A percentile compares a stretch with the other conserved stretches of the same genome.
phyloP scores from a whole-genome alignment of 108 stramenopile species.

The Fragilaria crotonensis region DNA sequence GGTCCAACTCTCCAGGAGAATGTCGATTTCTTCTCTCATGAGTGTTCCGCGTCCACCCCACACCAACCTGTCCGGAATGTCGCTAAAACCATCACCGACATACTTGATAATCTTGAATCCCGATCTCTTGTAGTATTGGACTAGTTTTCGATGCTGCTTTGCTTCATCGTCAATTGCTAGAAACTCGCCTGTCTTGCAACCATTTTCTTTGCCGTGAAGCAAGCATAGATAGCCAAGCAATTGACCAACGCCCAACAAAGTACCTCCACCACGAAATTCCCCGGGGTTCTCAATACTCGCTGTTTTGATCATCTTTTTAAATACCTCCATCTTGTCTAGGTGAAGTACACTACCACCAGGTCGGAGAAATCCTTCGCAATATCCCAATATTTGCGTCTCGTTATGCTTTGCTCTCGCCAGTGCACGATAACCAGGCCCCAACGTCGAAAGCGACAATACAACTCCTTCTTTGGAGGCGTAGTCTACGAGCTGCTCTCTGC shows the following conservation, averaged over 20 bases:
- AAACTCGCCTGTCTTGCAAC: constrained; percentile 53
- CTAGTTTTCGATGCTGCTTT: constrained; percentile 67
- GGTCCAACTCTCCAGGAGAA: constrained; percentile 45
- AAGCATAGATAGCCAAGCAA: constrained; percentile 58
- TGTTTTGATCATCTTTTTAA: constrained; percentile 28
- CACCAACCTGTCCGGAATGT: constrained; percentile 77
- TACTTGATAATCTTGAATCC: constrained; percentile 72
- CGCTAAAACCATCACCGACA: constrained; percentile 69
- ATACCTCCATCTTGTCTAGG: constrained; percentile 82
- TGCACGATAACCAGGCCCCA: constrained; percentile 71
- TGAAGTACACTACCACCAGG: constrained; percentile 59
- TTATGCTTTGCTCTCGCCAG: constrained; percentile 55
- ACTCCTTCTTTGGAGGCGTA: constrained; percentile 32
- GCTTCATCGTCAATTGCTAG: constrained; percentile 82
- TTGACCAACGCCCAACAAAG: constrained; percentile 54
- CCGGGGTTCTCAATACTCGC: constrained; percentile 30
- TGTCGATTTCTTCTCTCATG: constrained; percentile 54
- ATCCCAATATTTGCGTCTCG: constrained; percentile 50
- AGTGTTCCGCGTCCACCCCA: constrained; percentile 87
- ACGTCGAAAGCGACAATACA: constrained; percentile 43
- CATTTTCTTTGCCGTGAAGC: constrained; percentile 48
- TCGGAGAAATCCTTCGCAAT: constrained; percentile 75
- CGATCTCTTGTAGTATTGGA: constrained; percentile 56
- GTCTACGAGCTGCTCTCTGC: constrained; percentile 19
- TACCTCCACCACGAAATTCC: constrained; percentile 41